Evolutionary conservation across 129 eudicot species (phyloP), one percentile per base, ranked within the genome.

Genomic region (Saposhnikovia divaricata): DNA sequence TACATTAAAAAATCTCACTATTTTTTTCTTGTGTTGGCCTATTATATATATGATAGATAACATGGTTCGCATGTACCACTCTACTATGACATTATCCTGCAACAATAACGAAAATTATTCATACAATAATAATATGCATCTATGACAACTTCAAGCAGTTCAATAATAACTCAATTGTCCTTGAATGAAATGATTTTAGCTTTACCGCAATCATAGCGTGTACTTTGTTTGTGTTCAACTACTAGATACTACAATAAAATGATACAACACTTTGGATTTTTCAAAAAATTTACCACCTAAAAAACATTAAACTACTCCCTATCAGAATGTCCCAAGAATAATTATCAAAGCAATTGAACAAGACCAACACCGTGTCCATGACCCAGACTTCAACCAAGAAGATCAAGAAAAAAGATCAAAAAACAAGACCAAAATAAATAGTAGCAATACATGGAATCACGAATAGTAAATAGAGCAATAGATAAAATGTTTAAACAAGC

Each of bases 281-380:
- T 84, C 73, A 91, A 65, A 81, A 87, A 89, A 16, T 66, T 50
- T 63, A 93, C 87, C 82, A 93, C 97, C 96, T 93, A 89, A 39
- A 81, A 72, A 45, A 51, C 61, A 34, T 34, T 34, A 34, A 34
- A 34, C 37, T 34, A 34, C 37, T 34, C 37, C 37, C 37, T 34
- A 34, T 34, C 2, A 34, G 37, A 34, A 34, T 34, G 37, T 34
- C 37, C 37, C 37, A 34, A 34, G 37, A 34, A 34, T 34, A 9
- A 16, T 59, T 23, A 23, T 27, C 25, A 44, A 25, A 44, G 38
- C 77, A 74, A 27, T 59, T 25, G 23, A 15, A 74, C 18, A 74
- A 74, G 39, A 15, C 31, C 9, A 21, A 72, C 28, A 72, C 38
- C 3, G 4, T 66, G 72, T 31, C 72, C 37, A 66, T 42, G 72